These are phyloP conservation scores for Termitomyces sp. DNA, from an alignment of 768 basidiomycete species.

Conservation along the genomic window DNA sequence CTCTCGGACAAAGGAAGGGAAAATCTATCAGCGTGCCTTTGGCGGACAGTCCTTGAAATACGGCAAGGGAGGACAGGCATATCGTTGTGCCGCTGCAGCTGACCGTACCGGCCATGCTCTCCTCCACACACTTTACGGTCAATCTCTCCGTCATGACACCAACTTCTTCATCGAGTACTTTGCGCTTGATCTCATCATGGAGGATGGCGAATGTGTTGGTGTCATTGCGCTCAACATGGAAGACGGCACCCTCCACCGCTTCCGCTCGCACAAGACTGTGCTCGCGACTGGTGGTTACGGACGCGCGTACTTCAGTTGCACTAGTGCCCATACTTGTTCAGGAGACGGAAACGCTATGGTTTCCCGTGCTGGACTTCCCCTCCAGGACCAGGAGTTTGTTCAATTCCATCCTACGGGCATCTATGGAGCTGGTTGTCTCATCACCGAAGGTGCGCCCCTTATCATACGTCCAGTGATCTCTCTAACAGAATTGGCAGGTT, in stretches of 20 bases:
- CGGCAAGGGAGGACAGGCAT: constrained; percentile 98
- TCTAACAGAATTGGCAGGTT: constrained; percentile 46
- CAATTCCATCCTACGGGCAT: constrained; percentile 99
- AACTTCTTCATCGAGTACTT: constrained; percentile 99
- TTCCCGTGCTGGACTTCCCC: constrained; percentile 88
- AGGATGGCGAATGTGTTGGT: constrained; percentile 98
- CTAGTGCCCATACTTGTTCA: constrained; percentile 97
- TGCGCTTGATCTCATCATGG: constrained; percentile 98
- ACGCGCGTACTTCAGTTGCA: constrained; percentile 97
- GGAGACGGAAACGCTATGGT: constrained; percentile 99
- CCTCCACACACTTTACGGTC: constrained; percentile 97
- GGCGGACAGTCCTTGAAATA: constrained; percentile 96
- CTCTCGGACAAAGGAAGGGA: constrained; percentile 96
- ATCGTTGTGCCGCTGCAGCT: constrained; percentile 97
- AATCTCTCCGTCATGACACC: constrained; percentile 97
- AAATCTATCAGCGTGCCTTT: constrained; percentile 99
- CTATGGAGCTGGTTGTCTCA: constrained; percentile 97
- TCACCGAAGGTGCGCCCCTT: constrained; percentile 77
- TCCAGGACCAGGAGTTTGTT: constrained; percentile 98
- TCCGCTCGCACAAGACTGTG: constrained; percentile 97
- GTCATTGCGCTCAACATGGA: constrained; percentile 99
- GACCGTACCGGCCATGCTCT: constrained; percentile 98
- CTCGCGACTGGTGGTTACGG: constrained; percentile 98
- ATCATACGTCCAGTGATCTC: not conserved
- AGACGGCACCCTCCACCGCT: constrained; percentile 97